Evolutionary conservation across 192 early-diverging fungal species (phyloP).

Genomic region (Podila epigama): DNA sequence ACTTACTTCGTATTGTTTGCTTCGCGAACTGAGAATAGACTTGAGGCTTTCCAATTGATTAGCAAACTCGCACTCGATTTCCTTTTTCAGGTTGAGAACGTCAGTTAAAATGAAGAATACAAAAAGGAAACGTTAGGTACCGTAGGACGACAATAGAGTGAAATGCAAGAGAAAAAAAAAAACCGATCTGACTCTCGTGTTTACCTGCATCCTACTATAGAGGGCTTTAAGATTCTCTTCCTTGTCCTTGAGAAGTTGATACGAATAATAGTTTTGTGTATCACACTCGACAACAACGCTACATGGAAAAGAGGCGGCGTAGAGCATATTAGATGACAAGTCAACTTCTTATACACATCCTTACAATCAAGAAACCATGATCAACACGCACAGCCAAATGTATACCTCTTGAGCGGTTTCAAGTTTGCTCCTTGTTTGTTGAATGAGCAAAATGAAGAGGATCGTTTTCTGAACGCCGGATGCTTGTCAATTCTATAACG

Average conservation of each 20-base stretch:
- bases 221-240: constrained; percentile 25
- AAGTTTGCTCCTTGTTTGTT: constrained; percentile 10
- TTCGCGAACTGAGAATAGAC: constrained; percentile 11
- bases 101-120: background rate
- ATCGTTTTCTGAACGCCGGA: constrained; percentile 29
- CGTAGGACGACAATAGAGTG: no score
- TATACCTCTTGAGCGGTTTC: constrained; percentile 17
- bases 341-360: background rate
- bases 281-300: constrained; percentile 41
- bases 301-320: background rate
- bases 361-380: background rate
- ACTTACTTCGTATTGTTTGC: constrained; percentile 25
- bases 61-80: constrained; percentile 30
- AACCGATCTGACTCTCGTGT: background rate
- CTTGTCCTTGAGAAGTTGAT: constrained; percentile 36
- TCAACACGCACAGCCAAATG: background rate
- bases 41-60: constrained; percentile 18
- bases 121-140: background rate
- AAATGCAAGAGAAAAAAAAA: background rate
- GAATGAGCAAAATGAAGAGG: constrained; percentile 13
- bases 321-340: background rate
- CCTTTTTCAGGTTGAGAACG: background rate
- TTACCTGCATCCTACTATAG: constrained; percentile 29
- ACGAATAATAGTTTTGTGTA: constrained; percentile 31
- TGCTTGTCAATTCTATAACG: constrained; percentile 21